phyloP scores from a whole-genome alignment of 2,329 filamentous ascomycete species.

The Sporothrix pallida region DNA sequence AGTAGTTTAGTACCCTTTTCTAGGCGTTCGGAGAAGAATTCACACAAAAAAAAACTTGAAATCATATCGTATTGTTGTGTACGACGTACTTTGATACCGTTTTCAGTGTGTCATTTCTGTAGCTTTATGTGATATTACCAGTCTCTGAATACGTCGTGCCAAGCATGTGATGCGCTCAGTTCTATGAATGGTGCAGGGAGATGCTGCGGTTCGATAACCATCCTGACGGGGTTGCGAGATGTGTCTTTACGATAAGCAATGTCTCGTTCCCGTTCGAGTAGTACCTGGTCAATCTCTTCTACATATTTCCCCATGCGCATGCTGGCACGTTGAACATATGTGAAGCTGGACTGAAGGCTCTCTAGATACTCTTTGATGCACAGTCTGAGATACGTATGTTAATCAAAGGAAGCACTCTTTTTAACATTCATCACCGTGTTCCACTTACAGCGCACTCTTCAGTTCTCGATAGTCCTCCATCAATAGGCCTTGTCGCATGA shows the following conservation, averaged over 20 bases:
- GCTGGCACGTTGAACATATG: conserved; percentile 28
- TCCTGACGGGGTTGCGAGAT: not conserved
- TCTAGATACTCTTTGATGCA: conserved; percentile 32
- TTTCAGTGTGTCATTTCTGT: too few species aligned
- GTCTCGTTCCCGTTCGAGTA: not conserved
- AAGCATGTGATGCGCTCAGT: not conserved
- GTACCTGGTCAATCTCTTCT: conserved; percentile 26
- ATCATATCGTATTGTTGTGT: too few species aligned
- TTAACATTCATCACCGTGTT: too few species aligned
- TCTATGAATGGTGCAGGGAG: not conserved
- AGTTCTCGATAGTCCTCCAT: conserved; percentile 18
- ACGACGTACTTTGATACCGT: too few species aligned
- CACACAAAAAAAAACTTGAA: conserved; percentile 24
- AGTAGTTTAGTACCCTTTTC: conserved; percentile 29
- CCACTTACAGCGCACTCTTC: conserved; percentile 20
- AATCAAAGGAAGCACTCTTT: too few species aligned
- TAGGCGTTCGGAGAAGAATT: conserved; percentile 22
- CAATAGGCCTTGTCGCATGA: conserved; percentile 19
- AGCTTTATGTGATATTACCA: not conserved
- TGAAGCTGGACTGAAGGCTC: conserved; percentile 30
- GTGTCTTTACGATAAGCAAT: not conserved
- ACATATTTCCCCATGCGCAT: conserved; percentile 26
- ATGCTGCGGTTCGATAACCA: not conserved
- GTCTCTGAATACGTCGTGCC: conserved; percentile 21
- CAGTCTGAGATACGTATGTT: conserved; percentile 4